Base-by-base conservation (phyloP, 2,329 filamentous ascomycete genomes). In the Trichoderma sp. region DNA sequence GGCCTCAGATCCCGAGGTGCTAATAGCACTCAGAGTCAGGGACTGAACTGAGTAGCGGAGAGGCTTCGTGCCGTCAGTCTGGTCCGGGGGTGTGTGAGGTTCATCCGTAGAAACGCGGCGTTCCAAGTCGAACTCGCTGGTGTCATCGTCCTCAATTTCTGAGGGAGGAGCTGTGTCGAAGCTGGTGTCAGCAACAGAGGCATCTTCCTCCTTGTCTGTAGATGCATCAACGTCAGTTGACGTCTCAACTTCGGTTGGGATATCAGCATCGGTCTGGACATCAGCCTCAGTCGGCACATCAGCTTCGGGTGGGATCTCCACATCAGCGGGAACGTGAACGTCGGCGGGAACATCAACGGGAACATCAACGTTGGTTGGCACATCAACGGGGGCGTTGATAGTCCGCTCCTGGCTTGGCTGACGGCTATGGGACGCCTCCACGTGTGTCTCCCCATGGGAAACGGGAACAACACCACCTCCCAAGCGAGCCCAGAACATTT, bases 401-500 rank as follows among this genome's bases (percentile, higher is more conserved):
- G 26, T 1, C 32, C 64, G 74, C 28, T 83, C 82, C n/a, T 81
- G 77, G 47, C 81, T 84, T 61, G 73, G 74, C 13, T 79, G 79
- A 15, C 76, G 75, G 66, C 79, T 82, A 70, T 79, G 81, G 12
- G 81, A 80, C 20, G 75, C 28, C n/a, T 79, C 78, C 15, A 75
- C 64, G 7, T 76, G 73, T 2, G 76, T 73, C n/a, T 77, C 70
- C 5, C 68, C 73, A 28, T 81, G 82, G 12, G 77, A 76, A 11
- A 88, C 85, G 1, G 95, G 96, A 13, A 98, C 84, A 2, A 99
- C 94, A 15, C 96, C 96, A 32, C 95, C 96, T 30, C 95, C 95
- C 67, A 99, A 90, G 70, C 96, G 89, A 65, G 93, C 90, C 96
- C 96, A 99, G 80, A 99, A 99, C 92, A 99, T 97, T 76, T 95